Conservation (phyloP, 2,329 filamentous ascomycete species). For the Fusarium buharicum region DNA sequence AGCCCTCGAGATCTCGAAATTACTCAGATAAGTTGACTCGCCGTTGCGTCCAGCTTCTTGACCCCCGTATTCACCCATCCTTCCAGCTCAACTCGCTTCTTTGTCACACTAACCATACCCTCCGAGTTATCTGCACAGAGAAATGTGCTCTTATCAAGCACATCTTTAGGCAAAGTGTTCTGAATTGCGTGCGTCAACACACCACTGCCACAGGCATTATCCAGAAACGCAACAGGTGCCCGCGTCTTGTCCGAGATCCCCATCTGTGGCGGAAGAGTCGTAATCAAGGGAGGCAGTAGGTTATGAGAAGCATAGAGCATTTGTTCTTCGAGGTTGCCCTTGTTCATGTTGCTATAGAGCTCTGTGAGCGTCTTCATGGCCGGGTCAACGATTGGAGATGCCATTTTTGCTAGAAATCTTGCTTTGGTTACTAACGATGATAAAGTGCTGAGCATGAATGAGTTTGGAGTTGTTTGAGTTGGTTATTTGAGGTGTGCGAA, state of each 20-base stretch:
- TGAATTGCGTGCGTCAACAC: slow-evolving; percentile 60
- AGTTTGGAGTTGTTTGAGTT: not conserved
- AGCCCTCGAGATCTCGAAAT: not conserved
- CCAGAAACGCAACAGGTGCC: slow-evolving; percentile 56
- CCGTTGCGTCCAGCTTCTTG: slow-evolving; percentile 59
- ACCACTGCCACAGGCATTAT: slow-evolving; percentile 65
- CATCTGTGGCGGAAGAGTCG: slow-evolving; percentile 43
- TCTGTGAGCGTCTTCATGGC: slow-evolving; percentile 26
- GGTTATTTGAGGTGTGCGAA: not conserved
- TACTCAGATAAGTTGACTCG: slow-evolving; percentile 36
- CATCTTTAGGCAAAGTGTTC: slow-evolving; percentile 49
- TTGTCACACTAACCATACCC: slow-evolving; percentile 54
- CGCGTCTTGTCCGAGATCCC: slow-evolving; percentile 21
- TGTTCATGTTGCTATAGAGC: slow-evolving; percentile 31
- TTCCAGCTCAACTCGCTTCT: slow-evolving; percentile 52
- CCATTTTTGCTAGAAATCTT: slow-evolving; percentile 13
- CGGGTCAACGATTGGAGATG: slow-evolving; percentile 1
- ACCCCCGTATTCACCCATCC: slow-evolving; percentile 60
- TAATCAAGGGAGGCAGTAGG: slow-evolving; percentile 33
- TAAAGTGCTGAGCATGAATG: slow-evolving; percentile 1
- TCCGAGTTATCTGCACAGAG: slow-evolving; percentile 61
- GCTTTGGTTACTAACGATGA: not conserved
- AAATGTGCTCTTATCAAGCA: slow-evolving; percentile 57
- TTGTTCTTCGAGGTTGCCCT: slow-evolving; percentile 23
- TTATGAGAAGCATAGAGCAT: slow-evolving; percentile 35